Conservation (phyloP, 371 early-diverging fungal genomes). For the Amoeboaphelidium occidentale region DNA sequence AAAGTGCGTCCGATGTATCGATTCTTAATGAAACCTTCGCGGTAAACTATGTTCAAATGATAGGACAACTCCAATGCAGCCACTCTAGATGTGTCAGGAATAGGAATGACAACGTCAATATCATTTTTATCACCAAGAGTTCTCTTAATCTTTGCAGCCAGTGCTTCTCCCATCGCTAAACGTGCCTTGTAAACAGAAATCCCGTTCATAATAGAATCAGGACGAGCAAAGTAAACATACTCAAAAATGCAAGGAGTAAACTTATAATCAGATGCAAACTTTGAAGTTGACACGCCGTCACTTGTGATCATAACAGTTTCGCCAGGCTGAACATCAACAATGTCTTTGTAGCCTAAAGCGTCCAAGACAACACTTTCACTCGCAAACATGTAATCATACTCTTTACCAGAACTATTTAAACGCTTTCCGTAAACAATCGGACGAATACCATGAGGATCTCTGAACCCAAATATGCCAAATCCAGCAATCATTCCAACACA, state of each 20-base stretch:
- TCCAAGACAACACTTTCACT: conserved; percentile 83
- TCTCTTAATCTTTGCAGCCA: conserved; percentile 49
- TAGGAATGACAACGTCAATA: conserved; percentile 92
- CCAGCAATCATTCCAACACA: conserved; percentile 85
- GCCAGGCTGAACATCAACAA: conserved; percentile 60
- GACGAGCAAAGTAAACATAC: conserved; percentile 93
- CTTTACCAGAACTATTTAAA: conserved; percentile 7
- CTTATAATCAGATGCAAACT: conserved; percentile 21
- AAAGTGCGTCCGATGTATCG: conserved; percentile 91
- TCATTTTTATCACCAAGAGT: conserved; percentile 40
- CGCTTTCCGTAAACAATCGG: conserved; percentile 77
- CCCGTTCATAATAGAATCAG: conserved; percentile 89
- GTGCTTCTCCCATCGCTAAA: conserved; percentile 83
- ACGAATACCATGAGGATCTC: conserved; percentile 80
- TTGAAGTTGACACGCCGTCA: conserved; percentile 30
- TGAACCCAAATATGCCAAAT: conserved; percentile 1
- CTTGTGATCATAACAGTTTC: conserved; percentile 76
- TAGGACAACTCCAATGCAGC: conserved; percentile 75
- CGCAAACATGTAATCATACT: conserved; percentile 80
- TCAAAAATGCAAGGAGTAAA: conserved; percentile 92
- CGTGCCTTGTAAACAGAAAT: conserved; percentile 92
- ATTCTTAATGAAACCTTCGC: conserved; percentile 97
- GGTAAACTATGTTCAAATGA: conserved; percentile 55
- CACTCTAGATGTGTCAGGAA: conserved; percentile 82
- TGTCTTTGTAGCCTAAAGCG: conserved; percentile 55